A percentile compares a stretch with the other conserved stretches of the same genome.
phyloP scores from a whole-genome alignment of 2,329 filamentous ascomycete species.

The Microascus cirrosus region DNA sequence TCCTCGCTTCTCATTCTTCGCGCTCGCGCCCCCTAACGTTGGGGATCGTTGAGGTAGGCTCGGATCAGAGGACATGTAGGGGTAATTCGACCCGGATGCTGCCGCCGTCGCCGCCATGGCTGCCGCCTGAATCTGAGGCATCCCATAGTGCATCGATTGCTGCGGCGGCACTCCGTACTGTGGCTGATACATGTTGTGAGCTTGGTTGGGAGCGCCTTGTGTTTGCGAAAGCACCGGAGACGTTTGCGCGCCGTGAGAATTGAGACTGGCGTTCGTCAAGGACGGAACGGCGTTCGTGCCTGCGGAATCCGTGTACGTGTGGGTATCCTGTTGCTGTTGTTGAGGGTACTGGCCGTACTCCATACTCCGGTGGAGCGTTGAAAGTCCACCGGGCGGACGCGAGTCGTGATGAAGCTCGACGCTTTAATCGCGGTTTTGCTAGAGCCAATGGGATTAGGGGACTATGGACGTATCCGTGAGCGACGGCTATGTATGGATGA shows the following conservation, averaged over 20 bases:
- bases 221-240: conserved; percentile 74
- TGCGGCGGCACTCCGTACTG: conserved; percentile 64
- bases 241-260: conserved; percentile 57
- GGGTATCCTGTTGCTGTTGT: conserved; percentile 50
- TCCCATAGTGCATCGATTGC: conserved; percentile 70
- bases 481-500: background rate
- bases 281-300: conserved; percentile 55
- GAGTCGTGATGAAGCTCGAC: conserved; percentile 7
- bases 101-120: conserved; percentile 89
- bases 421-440: conserved; percentile 15
- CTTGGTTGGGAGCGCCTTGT: conserved; percentile 51
- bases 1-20: conserved; percentile 57
- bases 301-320: conserved; percentile 51
- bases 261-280: conserved; percentile 58
- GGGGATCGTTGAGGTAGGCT: conserved; percentile 63
- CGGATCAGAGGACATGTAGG: conserved; percentile 61
- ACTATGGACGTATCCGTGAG: background rate
- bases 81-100: conserved; percentile 70
- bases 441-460: conserved; percentile 4
- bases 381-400: conserved; percentile 10
- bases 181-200: conserved; percentile 60
- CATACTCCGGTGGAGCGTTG: conserved; percentile 43
- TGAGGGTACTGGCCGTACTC: conserved; percentile 66
- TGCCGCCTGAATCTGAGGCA: conserved; percentile 75
- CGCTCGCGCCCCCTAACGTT: conserved; percentile 52